Conservation (phyloP, 176 grass and related monocot genomes). For the Saccharum officinarum region DNA sequence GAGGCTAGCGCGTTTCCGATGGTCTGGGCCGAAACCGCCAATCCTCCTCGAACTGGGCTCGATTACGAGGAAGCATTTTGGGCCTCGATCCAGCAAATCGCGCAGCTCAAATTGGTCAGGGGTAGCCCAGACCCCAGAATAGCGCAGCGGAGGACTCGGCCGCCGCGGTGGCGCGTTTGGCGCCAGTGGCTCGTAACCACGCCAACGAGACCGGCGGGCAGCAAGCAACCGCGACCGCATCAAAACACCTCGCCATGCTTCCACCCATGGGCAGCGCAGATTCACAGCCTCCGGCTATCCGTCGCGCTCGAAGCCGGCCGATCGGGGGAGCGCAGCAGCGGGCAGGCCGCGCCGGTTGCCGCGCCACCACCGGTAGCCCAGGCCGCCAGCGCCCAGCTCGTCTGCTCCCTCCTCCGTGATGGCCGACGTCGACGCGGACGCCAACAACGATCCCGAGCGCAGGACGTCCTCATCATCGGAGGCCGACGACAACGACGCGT, state of each 20-base stretch:
- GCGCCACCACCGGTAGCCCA: conserved; percentile 3
- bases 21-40: neutral
- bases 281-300: neutral
- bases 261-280: conserved; percentile 30
- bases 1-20: neutral
- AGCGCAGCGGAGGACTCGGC: neutral
- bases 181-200: conserved; percentile 30
- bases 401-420: conserved; percentile 29
- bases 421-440: conserved; percentile 2
- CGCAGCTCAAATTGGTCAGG: neutral
- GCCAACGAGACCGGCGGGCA: neutral
- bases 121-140: conserved; percentile 32
- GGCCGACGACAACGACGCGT: neutral
- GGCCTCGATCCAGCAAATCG: neutral
- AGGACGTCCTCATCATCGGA: neutral
- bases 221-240: conserved; percentile 1
- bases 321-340: conserved; percentile 23
- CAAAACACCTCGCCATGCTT: conserved; percentile 25
- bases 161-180: conserved; percentile 13
- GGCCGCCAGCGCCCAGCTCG: neutral
- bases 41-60: neutral
- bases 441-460: neutral
- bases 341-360: conserved; percentile 36
- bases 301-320: neutral
- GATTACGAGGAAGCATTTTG: neutral